These are phyloP conservation scores for Proliferodiscus dingleyae DNA, from an alignment of 2,329 filamentous ascomycete species.

Conservation along the genomic window DNA sequence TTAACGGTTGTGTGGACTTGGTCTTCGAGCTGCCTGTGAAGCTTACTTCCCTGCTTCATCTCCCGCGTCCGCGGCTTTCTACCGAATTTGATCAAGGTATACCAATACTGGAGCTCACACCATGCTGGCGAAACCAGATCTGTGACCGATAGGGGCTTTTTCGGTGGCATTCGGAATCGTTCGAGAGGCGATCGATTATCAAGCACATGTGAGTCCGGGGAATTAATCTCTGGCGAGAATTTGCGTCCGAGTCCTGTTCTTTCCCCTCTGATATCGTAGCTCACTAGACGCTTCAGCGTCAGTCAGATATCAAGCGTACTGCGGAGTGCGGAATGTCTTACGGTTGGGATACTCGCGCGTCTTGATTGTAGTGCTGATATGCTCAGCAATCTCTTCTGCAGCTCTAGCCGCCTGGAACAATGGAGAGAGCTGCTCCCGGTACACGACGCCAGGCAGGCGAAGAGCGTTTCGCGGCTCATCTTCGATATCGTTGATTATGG, in stretches of 20 bases:
- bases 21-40: slow-evolving; percentile 81
- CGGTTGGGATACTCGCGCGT: slow-evolving; percentile 42
- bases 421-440: slow-evolving; percentile 31
- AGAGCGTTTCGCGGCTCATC: slow-evolving; percentile 29
- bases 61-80: slow-evolving; percentile 69
- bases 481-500: slow-evolving; percentile 29
- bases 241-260: neutral
- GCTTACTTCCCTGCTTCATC: slow-evolving; percentile 75
- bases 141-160: slow-evolving; percentile 77
- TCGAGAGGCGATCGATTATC: slow-evolving; percentile 62
- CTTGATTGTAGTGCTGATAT: slow-evolving; percentile 26
- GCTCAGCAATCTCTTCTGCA: slow-evolving; percentile 24
- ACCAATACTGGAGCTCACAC: slow-evolving; percentile 95
- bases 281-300: slow-evolving; percentile 59
- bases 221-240: neutral
- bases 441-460: slow-evolving; percentile 38
- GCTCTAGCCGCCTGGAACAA: slow-evolving; percentile 27
- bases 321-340: slow-evolving; percentile 32
- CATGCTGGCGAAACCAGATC: slow-evolving; percentile 86
- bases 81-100: slow-evolving; percentile 73
- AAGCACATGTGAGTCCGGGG: slow-evolving; percentile 5
- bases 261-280: slow-evolving; percentile 26
- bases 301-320: slow-evolving; percentile 48
- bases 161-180: slow-evolving; percentile 71
- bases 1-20: slow-evolving; percentile 74